These are phyloP conservation scores for Cyclostephanos tholiformis DNA, from an alignment of 108 stramenopile genomes.

Conservation along the genomic window DNA sequence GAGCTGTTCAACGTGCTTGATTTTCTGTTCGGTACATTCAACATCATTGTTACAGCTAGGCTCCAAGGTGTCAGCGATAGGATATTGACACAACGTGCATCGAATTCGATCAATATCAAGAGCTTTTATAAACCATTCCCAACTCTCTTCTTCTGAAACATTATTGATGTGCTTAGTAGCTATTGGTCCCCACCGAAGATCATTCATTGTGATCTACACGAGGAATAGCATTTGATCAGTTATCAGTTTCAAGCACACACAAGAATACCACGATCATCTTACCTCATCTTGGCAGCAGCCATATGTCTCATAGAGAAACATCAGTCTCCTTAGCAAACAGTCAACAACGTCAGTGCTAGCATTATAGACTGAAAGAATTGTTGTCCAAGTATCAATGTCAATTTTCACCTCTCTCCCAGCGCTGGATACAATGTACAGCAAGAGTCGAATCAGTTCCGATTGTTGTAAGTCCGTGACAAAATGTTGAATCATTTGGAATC, in stretches of 20 bases:
- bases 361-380: constrained; percentile 44
- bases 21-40: constrained; percentile 12
- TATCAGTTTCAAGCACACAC: neutral
- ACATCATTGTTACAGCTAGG: constrained; percentile 18
- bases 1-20: constrained; percentile 1
- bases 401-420: constrained; percentile 36
- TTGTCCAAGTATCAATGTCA: constrained; percentile 39
- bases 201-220: constrained; percentile 14
- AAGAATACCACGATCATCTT: neutral
- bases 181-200: constrained; percentile 27
- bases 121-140: constrained; percentile 69
- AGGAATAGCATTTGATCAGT: neutral
- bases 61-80: constrained; percentile 47
- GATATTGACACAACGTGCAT: constrained; percentile 61
- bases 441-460: constrained; percentile 46
- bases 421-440: constrained; percentile 52
- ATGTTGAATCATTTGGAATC: neutral
- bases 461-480: constrained; percentile 35
- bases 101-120: constrained; percentile 60
- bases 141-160: constrained; percentile 19
- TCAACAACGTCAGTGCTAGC: constrained; percentile 45
- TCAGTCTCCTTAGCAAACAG: constrained; percentile 32
- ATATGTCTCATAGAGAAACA: constrained; percentile 34
- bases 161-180: neutral
- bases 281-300: constrained; percentile 34